These are phyloP conservation scores for Plasmodium ovale DNA, from an alignment of 169 alveolate genomes.

Conservation along the genomic window DNA sequence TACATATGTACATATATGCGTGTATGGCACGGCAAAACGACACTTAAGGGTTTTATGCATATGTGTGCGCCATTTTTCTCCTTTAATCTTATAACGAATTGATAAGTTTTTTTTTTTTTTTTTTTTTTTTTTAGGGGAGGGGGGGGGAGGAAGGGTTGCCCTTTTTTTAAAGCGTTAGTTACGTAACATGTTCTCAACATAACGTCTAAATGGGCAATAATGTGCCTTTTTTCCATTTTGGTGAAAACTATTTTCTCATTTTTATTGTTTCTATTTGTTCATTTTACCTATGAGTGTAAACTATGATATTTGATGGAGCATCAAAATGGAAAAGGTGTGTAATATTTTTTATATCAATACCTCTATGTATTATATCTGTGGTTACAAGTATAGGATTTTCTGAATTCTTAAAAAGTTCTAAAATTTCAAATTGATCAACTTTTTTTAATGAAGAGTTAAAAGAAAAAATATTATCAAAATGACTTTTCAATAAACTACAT, in stretches of 20 bases:
- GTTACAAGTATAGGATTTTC: slow-evolving; percentile 92
- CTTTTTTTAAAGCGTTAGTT: too few relatives aligned
- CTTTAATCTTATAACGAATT: too few relatives aligned
- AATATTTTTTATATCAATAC: slow-evolving; percentile 94
- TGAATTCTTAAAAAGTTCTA: slow-evolving; percentile 90
- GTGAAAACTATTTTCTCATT: background rate
- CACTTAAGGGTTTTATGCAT: too few relatives aligned
- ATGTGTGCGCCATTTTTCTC: too few relatives aligned
- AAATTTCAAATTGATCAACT: slow-evolving; percentile 69
- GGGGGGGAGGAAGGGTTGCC: too few relatives aligned
- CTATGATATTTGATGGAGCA: slow-evolving; percentile 90
- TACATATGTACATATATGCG: background rate
- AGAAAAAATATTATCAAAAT: slow-evolving; percentile 47
- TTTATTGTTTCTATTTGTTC: background rate
- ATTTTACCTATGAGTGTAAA: slow-evolving; percentile 86
- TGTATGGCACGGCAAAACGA: too few relatives aligned
- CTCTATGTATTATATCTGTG: slow-evolving; percentile 96
- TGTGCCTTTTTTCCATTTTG: too few relatives aligned
- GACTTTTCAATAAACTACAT: slow-evolving; percentile 44
- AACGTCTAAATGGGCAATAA: too few relatives aligned
- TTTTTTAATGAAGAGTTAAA: slow-evolving; percentile 63
- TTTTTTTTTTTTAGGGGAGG: too few relatives aligned
- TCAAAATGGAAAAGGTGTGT: slow-evolving; percentile 94
- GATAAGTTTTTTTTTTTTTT: too few relatives aligned
- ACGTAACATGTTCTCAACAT: too few relatives aligned